Conservation (phyloP, 768 basidiomycete genomes). For the Auricularia heimuer region DNA sequence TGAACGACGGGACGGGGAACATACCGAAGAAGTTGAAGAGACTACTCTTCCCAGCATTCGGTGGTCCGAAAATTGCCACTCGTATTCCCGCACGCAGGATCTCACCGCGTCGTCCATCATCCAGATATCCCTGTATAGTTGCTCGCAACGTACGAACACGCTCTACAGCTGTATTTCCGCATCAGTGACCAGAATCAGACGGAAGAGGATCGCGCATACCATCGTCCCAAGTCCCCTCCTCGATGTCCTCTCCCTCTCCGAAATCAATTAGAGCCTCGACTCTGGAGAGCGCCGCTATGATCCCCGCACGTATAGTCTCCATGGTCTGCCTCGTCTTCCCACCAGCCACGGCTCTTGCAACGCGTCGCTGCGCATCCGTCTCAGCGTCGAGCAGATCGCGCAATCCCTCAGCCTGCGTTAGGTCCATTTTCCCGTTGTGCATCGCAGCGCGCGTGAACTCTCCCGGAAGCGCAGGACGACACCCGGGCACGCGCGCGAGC, state of each 20-base stretch:
- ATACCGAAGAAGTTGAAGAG: conserved; percentile 75
- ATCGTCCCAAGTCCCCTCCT: conserved; percentile 66
- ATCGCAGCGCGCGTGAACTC: conserved; percentile 87
- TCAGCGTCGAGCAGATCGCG: conserved; percentile 83
- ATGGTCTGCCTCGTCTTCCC: conserved; percentile 52
- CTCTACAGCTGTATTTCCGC: conserved; percentile 34
- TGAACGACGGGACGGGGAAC: conserved; percentile 5
- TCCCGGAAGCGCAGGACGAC: conserved; percentile 73
- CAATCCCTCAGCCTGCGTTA: conserved; percentile 84
- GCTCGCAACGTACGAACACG: conserved; percentile 40
- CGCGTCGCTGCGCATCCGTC: conserved; percentile 68
- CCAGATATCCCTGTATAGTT: conserved; percentile 46
- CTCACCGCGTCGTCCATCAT: conserved; percentile 71
- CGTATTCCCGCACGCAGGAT: conserved; percentile 74
- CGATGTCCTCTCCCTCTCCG: conserved; percentile 84
- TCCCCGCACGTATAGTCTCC: conserved; percentile 51
- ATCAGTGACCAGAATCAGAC: not conserved
- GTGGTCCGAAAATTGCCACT: conserved; percentile 83
- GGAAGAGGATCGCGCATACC: conserved; percentile 31
- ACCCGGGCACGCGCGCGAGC: conserved; percentile 41
- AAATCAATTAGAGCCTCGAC: conserved; percentile 90
- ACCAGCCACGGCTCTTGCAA: conserved; percentile 62
- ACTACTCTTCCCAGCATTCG: conserved; percentile 92
- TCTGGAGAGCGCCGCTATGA: conserved; percentile 64
- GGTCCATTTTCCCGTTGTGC: conserved; percentile 66